These are phyloP conservation scores for Lodderomyces margitis DNA, from an alignment of 1,139 yeast genomes.

Conservation along the genomic window DNA sequence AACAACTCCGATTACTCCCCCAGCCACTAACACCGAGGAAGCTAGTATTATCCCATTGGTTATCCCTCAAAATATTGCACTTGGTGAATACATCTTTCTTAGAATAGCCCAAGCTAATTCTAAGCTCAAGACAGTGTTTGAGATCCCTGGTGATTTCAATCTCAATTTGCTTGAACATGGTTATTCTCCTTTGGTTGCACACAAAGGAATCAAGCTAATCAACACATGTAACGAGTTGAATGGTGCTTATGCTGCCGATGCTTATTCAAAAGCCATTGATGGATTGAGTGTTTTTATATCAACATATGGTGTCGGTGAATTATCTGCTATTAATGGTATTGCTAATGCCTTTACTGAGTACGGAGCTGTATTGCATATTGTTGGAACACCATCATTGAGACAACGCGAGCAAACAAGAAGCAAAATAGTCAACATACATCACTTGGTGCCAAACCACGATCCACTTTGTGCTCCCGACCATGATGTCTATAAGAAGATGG, in stretches of 20 bases:
- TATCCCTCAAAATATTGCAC: slow-evolving; percentile 20
- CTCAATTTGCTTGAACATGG: slow-evolving; percentile 36
- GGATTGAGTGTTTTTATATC: slow-evolving; percentile 51
- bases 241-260: slow-evolving; percentile 74
- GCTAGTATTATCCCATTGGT: background rate
- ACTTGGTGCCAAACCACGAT: slow-evolving; percentile 58
- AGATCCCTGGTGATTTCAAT: slow-evolving; percentile 45
- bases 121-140: slow-evolving; percentile 33
- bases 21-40: background rate
- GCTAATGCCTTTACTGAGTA: slow-evolving; percentile 82
- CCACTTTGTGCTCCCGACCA: slow-evolving; percentile 55
- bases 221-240: slow-evolving; percentile 42
- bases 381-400: slow-evolving; percentile 58
- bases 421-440: slow-evolving; percentile 51
- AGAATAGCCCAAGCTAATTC: slow-evolving; percentile 39
- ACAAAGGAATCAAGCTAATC: slow-evolving; percentile 19
- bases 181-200: slow-evolving; percentile 25
- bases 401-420: slow-evolving; percentile 26
- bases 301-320: slow-evolving; percentile 84
- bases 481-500: slow-evolving; percentile 59
- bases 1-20: background rate
- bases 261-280: slow-evolving; percentile 58
- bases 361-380: slow-evolving; percentile 77
- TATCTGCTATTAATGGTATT: slow-evolving; percentile 80
- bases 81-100: slow-evolving; percentile 40